Percentiles rank a stretch among this genome's conserved stretches.
These are phyloP conservation scores for Epichloe amarillans DNA, from an alignment of 2,329 filamentous ascomycete species.

Conservation along the genomic window DNA sequence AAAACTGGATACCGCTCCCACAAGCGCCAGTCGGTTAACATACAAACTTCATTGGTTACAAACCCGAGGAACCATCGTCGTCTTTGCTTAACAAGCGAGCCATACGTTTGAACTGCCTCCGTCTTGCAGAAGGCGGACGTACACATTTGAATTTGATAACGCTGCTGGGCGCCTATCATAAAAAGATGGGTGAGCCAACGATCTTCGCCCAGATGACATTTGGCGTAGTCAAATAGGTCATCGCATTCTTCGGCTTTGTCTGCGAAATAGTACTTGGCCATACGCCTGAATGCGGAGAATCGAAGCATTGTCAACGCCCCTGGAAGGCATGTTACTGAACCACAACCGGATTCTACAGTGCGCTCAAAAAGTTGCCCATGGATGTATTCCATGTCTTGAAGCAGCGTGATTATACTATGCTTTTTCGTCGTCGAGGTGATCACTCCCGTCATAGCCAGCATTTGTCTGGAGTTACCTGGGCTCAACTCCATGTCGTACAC, in stretches of 20 bases:
- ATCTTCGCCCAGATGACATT: slow-evolving; percentile 90
- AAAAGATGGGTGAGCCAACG: slow-evolving; percentile 95
- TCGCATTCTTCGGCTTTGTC: slow-evolving; percentile 93
- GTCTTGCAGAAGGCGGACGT: slow-evolving; percentile 98
- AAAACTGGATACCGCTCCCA: slow-evolving; percentile 87
- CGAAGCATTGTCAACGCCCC: slow-evolving; percentile 91
- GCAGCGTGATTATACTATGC: slow-evolving; percentile 75
- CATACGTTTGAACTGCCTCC: slow-evolving; percentile 82
- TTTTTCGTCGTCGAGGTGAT: slow-evolving; percentile 89
- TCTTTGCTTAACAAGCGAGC: slow-evolving; percentile 80
- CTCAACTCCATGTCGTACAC: slow-evolving; percentile 98
- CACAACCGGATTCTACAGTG: slow-evolving; percentile 87
- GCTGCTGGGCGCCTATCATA: slow-evolving; percentile 90
- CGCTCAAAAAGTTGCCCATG: slow-evolving; percentile 94
- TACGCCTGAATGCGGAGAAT: slow-evolving; percentile 88
- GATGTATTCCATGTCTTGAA: slow-evolving; percentile 97
- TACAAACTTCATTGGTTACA: slow-evolving; percentile 95
- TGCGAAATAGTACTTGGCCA: slow-evolving; percentile 98
- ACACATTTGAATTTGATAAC: slow-evolving; percentile 95
- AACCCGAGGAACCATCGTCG: slow-evolving; percentile 94
- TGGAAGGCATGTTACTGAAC: slow-evolving; percentile 85
- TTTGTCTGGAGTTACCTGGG: slow-evolving; percentile 79
- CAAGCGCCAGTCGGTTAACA: slow-evolving; percentile 86
- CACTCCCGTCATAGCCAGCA: slow-evolving; percentile 95
- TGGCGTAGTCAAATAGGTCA: slow-evolving; percentile 92